Evolutionary conservation across 1,284 basidiomycete genomes (phyloP), one percentile per base, ranked within the genome.

Genomic region (Mrakiaceae sp.): DNA sequence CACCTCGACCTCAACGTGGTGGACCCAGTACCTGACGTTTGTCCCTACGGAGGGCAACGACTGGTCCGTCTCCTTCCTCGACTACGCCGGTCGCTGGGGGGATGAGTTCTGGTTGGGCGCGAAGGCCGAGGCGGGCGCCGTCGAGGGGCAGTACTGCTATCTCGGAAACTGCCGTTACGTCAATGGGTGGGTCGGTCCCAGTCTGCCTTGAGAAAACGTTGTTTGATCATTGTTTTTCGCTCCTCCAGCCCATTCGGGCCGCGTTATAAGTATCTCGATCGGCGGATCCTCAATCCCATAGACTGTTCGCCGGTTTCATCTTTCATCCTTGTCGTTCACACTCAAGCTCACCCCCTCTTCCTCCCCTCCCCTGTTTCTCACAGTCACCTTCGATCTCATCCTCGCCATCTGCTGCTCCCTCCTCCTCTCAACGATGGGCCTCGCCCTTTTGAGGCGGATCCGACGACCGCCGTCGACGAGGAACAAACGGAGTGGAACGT

Each of bases 231-330:
- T 3, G 39, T 12, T n/a, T 14, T 27, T 52, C 42, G 14, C n/a
- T 27, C 16, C 10, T 46, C 39, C 58, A 64, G 64, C 7, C 65
- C 65, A 5, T 49, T 66, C 50, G 65, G 65, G 9, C 65, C 65
- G 5, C 44, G 65, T 3, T 66, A 66, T 62, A 66, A 66, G 55
- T 66, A 60, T 40, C 65, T 66, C 27, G 65, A 66, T 53, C 65
- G 65, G n/a, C 57, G 57, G n/a, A 58, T 66, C 14, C 58, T 66
- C 5, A 62, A 66, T 43, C 65, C 65, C 12, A 49, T 66, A 7
- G 65, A 66, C 48, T 66, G 64, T 64, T n/a, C 51, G 64, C 27
- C 12, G 42, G 52, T 6, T 12, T 12, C 47, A 49, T 40, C 57
- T 27, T 16, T 42, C 43, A 7, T 5, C 46, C 47, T 64, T 27